phyloP scores from a whole-genome alignment of 2,329 filamentous ascomycete species.

The Chalaropsis thielavioides region DNA sequence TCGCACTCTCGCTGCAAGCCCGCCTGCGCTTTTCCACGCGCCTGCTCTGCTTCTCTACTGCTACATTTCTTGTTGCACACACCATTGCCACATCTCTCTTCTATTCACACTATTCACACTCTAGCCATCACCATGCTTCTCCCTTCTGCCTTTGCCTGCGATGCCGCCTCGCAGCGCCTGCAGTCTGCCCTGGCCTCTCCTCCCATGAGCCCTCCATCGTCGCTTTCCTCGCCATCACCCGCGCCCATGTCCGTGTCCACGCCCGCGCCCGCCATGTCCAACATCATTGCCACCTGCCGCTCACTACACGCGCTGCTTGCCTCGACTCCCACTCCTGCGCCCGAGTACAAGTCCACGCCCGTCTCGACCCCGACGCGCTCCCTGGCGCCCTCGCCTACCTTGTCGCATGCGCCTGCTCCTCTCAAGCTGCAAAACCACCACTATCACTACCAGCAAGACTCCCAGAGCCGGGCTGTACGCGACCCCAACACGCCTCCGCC shows the following conservation, averaged over 20 bases:
- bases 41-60: background rate
- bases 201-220: constrained; percentile 38
- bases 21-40: no score
- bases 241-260: background rate
- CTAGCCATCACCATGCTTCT: constrained; percentile 35
- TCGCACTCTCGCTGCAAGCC: no score
- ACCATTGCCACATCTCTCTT: background rate
- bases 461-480: constrained; percentile 20
- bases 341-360: background rate
- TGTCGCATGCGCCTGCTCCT: constrained; percentile 2
- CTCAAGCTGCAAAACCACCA: constrained; percentile 7
- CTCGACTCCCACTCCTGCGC: constrained; percentile 22
- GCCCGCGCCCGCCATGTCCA: constrained; percentile 27
- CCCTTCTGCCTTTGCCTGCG: constrained; percentile 44
- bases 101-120: background rate
- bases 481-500: constrained; percentile 31
- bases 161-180: constrained; percentile 37
- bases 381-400: constrained; percentile 7
- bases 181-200: constrained; percentile 40
- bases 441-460: background rate
- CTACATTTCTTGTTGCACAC: background rate
- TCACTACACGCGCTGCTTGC: constrained; percentile 45
- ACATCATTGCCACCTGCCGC: constrained; percentile 45
- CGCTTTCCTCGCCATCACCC: no score
- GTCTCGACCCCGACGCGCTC: background rate